Base-by-base conservation (phyloP, 2,329 filamentous ascomycete species). In the Orbilia blumenaviensis region DNA sequence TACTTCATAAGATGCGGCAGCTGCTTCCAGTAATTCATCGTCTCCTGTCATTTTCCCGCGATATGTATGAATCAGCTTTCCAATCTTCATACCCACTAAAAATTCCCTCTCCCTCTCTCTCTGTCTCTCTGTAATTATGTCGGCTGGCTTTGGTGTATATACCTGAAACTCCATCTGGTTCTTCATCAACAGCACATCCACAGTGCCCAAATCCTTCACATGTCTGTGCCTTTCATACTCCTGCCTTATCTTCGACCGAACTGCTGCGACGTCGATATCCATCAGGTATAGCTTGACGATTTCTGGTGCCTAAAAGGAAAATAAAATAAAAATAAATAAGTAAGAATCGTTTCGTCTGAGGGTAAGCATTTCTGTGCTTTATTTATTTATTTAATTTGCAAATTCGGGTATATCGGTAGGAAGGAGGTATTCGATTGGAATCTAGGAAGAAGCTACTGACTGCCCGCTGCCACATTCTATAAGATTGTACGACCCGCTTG, bases 11-110 rank as follows among this genome's bases (percentile, higher is more conserved):
- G 88, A 83, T 99, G 95, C 78, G 92, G 92, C 78, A 94, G 87
- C 85, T 99, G 95, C 85, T 97, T 97, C 95, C 95, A 99, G 87
- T 92, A 99, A 86, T 99, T 99, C 87, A 99, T 89, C 64, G 92
- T 99, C 87, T 99, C 95, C 94, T 97, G 42, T 48, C 54, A 16
- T 41, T 41, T n/a, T 5, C 50, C 14, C 38, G 36, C 36, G 12
- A 56, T 7, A 8, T 9, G 9, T 2, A 44, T 44, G n/a, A n/a
- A 8, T 56, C 29, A 56, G 32, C 18, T 21, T 92, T 83, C 86
- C 91, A 83, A 89, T 92, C 86, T 89, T 9, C 92, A 84, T 97
- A 94, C n/a, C n/a, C n/a, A n/a, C n/a, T n/a, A n/a, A n/a, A n/a
- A n/a, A n/a, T n/a, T n/a, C n/a, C n/a, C n/a, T n/a, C n/a, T n/a